phyloP scores from a whole-genome alignment of 2,329 filamentous ascomycete genomes.

The Amesomyces nigricolor region DNA sequence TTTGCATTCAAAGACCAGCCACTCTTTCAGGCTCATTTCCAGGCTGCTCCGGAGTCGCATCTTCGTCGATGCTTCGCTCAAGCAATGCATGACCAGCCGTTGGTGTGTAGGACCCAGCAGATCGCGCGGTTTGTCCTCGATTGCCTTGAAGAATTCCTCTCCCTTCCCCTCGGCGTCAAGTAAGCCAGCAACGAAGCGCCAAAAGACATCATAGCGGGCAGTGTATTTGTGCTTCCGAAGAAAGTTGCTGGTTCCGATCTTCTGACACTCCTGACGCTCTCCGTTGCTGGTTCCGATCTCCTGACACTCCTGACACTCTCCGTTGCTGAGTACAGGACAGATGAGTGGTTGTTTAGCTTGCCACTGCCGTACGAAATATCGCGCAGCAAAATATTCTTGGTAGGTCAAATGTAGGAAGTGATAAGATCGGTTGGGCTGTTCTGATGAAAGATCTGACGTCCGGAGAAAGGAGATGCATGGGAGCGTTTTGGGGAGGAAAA shows the following conservation, averaged over 20 bases:
- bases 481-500: conserved; percentile 18
- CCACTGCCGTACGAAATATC: conserved; percentile 33
- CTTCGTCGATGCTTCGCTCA: conserved; percentile 28
- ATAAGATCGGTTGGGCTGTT: conserved; percentile 27
- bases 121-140: conserved; percentile 33
- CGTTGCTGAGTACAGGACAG: conserved; percentile 13
- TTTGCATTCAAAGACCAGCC: conserved; percentile 25
- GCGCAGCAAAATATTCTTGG: conserved; percentile 23
- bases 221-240: conserved; percentile 36
- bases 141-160: conserved; percentile 28
- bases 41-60: conserved; percentile 11
- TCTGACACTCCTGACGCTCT: not conserved
- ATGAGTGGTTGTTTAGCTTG: not conserved
- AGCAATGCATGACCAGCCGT: conserved; percentile 36
- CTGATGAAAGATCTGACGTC: conserved; percentile 28
- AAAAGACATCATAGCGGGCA: conserved; percentile 36
- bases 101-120: conserved; percentile 35
- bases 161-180: conserved; percentile 23
- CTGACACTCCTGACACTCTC: not conserved
- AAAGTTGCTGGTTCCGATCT: conserved; percentile 23
- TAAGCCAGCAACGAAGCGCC: conserved; percentile 39
- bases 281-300: conserved; percentile 4
- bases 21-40: conserved; percentile 19
- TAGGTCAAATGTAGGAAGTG: conserved; percentile 40
- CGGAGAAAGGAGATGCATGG: conserved; percentile 35